phyloP scores from a whole-genome alignment of 225 moss, liverwort and hornwort genomes.

The Antitrichia curtipendula region DNA sequence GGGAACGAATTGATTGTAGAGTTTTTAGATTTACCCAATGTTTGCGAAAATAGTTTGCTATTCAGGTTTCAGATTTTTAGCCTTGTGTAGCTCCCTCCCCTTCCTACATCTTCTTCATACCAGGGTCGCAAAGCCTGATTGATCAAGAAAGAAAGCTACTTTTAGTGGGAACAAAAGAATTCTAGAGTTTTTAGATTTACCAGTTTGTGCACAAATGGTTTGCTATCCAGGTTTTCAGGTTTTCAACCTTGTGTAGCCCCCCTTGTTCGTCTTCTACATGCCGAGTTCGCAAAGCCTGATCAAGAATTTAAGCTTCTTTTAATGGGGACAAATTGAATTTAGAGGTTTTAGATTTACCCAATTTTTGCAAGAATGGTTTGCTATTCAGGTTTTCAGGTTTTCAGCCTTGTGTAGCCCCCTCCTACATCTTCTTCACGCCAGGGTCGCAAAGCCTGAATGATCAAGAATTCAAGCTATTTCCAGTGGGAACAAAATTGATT shows the following conservation, averaged over 20 bases:
- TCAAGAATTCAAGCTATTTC: background rate
- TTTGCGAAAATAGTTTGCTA: background rate
- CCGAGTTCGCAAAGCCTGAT: background rate
- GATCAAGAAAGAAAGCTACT: background rate
- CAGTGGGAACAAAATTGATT: background rate
- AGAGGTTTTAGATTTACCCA: background rate
- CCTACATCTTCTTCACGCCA: too few species aligned
- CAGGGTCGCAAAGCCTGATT: background rate
- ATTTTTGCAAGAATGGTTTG: background rate
- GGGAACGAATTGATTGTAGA: background rate
- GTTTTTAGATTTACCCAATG: background rate
- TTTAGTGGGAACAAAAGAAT: background rate
- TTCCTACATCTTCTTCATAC: background rate
- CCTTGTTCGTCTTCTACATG: background rate
- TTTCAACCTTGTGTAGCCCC: background rate
- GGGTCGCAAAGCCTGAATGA: background rate
- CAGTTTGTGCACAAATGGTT: background rate
- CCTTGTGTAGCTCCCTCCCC: background rate
- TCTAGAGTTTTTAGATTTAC: background rate
- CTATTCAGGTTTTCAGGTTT: background rate
- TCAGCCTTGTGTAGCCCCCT: background rate
- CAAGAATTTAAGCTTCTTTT: background rate
- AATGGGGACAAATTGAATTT: background rate
- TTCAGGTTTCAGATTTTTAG: background rate
- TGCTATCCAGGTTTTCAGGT: background rate